phyloP scores from a whole-genome alignment of 768 basidiomycete genomes.

The Hysterangium stoloniferum region DNA sequence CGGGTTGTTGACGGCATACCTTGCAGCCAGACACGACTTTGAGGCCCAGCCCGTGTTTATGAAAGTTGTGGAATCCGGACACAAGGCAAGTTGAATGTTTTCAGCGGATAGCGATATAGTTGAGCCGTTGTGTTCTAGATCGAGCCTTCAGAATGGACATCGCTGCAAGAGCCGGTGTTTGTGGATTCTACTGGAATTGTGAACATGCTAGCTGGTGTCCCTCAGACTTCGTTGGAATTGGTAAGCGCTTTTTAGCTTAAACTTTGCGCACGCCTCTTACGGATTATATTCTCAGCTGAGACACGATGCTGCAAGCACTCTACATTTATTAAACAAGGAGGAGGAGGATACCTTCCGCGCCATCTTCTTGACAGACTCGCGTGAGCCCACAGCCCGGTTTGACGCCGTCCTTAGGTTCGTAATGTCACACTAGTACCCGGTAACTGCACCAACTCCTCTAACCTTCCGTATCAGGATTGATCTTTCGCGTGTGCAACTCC shows the following conservation, averaged over 20 bases:
- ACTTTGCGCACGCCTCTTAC: too few species aligned
- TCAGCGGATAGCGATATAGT: background rate
- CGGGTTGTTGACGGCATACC: conserved; percentile 6
- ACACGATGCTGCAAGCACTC: conserved; percentile 67
- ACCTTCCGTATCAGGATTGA: background rate
- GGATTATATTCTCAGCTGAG: conserved; percentile 44
- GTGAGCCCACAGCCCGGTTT: conserved; percentile 57
- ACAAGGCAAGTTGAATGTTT: conserved; percentile 35
- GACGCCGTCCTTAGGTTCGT: conserved; percentile 63
- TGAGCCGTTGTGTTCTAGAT: conserved; percentile 37
- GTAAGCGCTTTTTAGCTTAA: conserved; percentile 46
- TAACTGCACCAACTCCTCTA: conserved; percentile 5
- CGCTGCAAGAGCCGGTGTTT: conserved; percentile 48
- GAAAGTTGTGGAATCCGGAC: conserved; percentile 41
- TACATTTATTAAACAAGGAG: conserved; percentile 37
- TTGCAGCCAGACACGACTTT: conserved; percentile 66
- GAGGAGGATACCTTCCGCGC: conserved; percentile 58
- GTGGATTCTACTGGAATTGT: conserved; percentile 72
- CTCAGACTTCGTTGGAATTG: conserved; percentile 69
- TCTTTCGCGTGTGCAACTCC: background rate
- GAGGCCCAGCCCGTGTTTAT: conserved; percentile 48
- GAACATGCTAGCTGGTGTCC: conserved; percentile 72
- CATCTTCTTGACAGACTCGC: conserved; percentile 67
- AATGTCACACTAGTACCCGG: background rate
- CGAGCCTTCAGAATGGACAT: conserved; percentile 46